Evolutionary conservation across 2,329 filamentous ascomycete species (phyloP).

Genomic region (Penicillium italicum): DNA sequence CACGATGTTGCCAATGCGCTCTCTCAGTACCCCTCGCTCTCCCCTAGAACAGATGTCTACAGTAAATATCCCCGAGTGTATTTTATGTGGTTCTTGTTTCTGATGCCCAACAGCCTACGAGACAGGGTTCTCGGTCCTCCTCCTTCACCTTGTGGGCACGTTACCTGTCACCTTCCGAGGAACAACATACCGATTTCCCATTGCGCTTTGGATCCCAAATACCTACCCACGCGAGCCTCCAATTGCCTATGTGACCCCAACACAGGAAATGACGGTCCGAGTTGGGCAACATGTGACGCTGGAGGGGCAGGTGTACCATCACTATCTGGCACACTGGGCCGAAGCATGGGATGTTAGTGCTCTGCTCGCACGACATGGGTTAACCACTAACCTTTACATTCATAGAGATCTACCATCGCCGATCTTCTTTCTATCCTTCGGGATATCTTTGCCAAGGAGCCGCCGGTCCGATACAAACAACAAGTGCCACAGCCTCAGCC

Average conservation of each 20-base stretch:
- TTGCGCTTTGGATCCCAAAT: slow-evolving; percentile 91
- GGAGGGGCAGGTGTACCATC: slow-evolving; percentile 91
- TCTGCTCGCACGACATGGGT: slow-evolving; percentile 22
- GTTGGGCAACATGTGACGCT: slow-evolving; percentile 93
- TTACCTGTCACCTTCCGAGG: slow-evolving; percentile 89
- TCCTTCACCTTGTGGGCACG: slow-evolving; percentile 82
- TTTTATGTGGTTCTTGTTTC: slow-evolving; percentile 22
- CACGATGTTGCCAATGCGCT: slow-evolving; percentile 83
- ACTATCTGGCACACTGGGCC: slow-evolving; percentile 85
- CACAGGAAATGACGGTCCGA: slow-evolving; percentile 80
- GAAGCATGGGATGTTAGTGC: slow-evolving; percentile 82
- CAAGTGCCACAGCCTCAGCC: slow-evolving; percentile 30
- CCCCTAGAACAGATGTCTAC: slow-evolving; percentile 89
- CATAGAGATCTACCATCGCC: slow-evolving; percentile 72
- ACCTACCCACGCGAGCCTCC: slow-evolving; percentile 83
- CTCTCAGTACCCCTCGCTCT: slow-evolving; percentile 71
- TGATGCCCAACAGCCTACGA: slow-evolving; percentile 65
- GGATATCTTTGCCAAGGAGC: slow-evolving; percentile 90
- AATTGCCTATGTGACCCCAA: slow-evolving; percentile 82
- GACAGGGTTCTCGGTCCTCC: slow-evolving; percentile 78
- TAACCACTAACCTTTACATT: neutral
- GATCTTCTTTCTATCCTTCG: slow-evolving; percentile 79
- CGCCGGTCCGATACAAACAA: slow-evolving; percentile 74
- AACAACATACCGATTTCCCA: slow-evolving; percentile 81
- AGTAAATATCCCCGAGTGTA: slow-evolving; percentile 55